Evolutionary conservation across 176 grass and related monocot genomes (phyloP), one percentile per base, ranked within the genome.

Genomic region (Juncus effusus): DNA sequence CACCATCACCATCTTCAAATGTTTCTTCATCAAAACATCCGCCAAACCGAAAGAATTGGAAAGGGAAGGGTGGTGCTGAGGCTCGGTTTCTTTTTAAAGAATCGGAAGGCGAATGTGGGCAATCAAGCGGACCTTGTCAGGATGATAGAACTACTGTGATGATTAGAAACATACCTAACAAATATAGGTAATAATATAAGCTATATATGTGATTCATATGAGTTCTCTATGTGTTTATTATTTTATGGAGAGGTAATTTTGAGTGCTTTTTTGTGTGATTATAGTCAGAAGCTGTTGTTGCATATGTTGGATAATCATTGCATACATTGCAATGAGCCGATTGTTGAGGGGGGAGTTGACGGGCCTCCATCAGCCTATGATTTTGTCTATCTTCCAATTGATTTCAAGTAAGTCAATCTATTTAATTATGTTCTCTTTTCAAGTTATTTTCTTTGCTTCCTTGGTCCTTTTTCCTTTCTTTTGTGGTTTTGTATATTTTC

Each of bases 111-210:
- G 69, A 16, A 5, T 28, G 0, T 28, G 42, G 78, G 64, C 36
- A 41, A 6, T 64, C 40, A 5, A 60, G 63, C 58, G 70, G 51
- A 13, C 12, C 14, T 53, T 61, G 55, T 52, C 76, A n/a, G 12
- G 94, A 99, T 7, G 83, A 86, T 3, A 84, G 95, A 79, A 94
- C 95, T 53, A 99, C 95, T 13, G 95, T 99, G 9, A 99, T 99
- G 95, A 94, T 99, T 64, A 78, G 81, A 76, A 99, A 99, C 86
- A 99, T 99, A 76, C 95, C 95, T 7, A 99, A 99, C 83, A 99
- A 99, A 62, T 99, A 99, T 79, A 99, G 95, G 95, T 90, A 74
- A 55, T 15, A 49, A 16, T 65, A 16, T 54, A 60, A 63, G 54
- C 44, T 12, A 38, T 57, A 14, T 10, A 66, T n/a, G 19, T 28